phyloP scores from a whole-genome alignment of 2,329 filamentous ascomycete species.

The Thielaviopsis ethacetica region DNA sequence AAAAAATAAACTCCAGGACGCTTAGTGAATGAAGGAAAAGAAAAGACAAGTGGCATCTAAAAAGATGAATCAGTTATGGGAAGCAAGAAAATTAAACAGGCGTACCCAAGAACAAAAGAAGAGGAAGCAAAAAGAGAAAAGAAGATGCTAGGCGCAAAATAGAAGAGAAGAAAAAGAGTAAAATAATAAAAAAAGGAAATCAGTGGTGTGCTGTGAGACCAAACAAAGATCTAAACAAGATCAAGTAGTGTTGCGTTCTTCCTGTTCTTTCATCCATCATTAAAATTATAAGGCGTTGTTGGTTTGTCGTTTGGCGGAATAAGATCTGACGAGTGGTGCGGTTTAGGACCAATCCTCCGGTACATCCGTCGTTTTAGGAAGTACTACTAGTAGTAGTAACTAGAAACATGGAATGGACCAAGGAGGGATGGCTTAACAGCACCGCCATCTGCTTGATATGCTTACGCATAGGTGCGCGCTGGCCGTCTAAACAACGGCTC shows the following conservation, averaged over 20 bases:
- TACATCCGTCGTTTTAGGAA: not conserved
- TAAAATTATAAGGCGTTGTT: slow-evolving; percentile 1
- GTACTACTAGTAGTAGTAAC: too few relatives aligned
- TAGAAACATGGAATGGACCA: not conserved
- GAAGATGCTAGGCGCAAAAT: not conserved
- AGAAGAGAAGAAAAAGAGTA: not conserved
- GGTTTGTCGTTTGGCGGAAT: not conserved
- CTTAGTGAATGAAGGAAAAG: not conserved
- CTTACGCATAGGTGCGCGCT: slow-evolving; percentile 10
- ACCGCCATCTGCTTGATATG: not conserved
- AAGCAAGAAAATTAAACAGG: not conserved
- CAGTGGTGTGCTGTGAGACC: slow-evolving; percentile 11
- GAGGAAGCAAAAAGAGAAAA: not conserved
- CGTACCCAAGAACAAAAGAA: not conserved
- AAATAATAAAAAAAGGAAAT: not conserved
- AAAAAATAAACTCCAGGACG: not conserved
- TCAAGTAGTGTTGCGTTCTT: not conserved
- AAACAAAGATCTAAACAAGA: slow-evolving; percentile 11
- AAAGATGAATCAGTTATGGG: not conserved
- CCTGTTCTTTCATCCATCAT: slow-evolving; percentile 9
- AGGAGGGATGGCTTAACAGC: not conserved
- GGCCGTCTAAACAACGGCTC: slow-evolving; percentile 12
- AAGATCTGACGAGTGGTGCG: not conserved
- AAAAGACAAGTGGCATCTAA: not conserved
- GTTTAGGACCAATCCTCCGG: not conserved